Conservation (phyloP, 306 rosid species). For the Quercus bicolor region DNA sequence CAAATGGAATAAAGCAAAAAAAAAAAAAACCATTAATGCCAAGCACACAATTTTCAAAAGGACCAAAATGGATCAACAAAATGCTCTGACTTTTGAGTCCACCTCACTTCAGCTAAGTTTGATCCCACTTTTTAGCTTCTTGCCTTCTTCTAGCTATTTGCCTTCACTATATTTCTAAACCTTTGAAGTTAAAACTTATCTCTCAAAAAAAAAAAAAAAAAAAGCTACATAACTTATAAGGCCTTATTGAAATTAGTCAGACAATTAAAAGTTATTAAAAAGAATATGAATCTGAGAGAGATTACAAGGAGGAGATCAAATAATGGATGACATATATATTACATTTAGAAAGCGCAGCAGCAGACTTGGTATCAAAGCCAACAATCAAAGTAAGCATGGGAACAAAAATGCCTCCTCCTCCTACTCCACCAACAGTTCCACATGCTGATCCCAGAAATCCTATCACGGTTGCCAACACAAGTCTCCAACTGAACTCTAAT, state of each 20-base stretch:
- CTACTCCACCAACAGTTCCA: slow-evolving; percentile 96
- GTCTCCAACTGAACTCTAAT: slow-evolving; percentile 61
- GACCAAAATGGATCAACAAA: neutral
- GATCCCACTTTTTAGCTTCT: neutral
- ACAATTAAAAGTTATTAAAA: neutral
- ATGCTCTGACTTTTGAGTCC: neutral
- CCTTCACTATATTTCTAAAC: no score
- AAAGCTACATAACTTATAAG: neutral
- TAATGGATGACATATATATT: neutral
- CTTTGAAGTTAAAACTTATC: no score
- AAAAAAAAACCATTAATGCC: no score
- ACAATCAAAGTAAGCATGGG: slow-evolving; percentile 88
- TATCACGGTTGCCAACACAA: slow-evolving; percentile 67
- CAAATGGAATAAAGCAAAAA: neutral
- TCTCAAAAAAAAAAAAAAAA: no score
- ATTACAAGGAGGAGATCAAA: neutral
- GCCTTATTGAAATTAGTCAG: neutral
- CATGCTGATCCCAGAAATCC: slow-evolving; percentile 89
- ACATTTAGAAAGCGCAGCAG: slow-evolving; percentile 97
- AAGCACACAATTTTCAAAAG: neutral
- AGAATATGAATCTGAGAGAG: neutral
- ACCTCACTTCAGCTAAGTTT: neutral
- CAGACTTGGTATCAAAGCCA: slow-evolving; percentile 89
- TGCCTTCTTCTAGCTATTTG: no score
- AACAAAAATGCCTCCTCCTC: slow-evolving; percentile 95